Percentiles rank a stretch among this genome's conserved stretches.
These are phyloP conservation scores for Echium plantagineum DNA, from an alignment of 257 asterid genomes.

Conservation along the genomic window DNA sequence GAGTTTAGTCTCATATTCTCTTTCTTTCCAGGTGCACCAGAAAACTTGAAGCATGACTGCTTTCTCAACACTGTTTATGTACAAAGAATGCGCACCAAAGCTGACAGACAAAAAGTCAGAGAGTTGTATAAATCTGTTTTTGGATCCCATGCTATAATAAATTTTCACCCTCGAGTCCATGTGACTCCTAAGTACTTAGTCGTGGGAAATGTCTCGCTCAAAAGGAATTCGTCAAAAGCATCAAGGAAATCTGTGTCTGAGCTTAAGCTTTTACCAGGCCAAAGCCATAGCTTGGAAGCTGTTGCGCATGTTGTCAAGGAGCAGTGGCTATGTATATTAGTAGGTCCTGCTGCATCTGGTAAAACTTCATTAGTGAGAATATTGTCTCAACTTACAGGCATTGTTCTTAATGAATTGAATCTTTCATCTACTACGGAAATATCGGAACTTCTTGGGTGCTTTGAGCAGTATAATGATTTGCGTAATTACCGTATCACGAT, in stretches of 20 bases:
- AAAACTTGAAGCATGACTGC: slow-evolving; percentile 42
- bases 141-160: slow-evolving; percentile 48
- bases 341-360: slow-evolving; percentile 88
- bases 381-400: slow-evolving; percentile 79
- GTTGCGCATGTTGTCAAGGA: slow-evolving; percentile 57
- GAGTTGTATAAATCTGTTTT: slow-evolving; percentile 59
- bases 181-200: slow-evolving; percentile 38
- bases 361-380: slow-evolving; percentile 75
- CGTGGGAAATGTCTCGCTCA: slow-evolving; percentile 49
- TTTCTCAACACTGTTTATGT: slow-evolving; percentile 74
- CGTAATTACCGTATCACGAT: slow-evolving; percentile 62
- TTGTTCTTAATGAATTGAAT: slow-evolving; percentile 70
- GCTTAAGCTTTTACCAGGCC: slow-evolving; percentile 62
- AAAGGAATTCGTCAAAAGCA: slow-evolving; percentile 42
- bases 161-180: slow-evolving; percentile 57
- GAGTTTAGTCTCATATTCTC: slow-evolving; percentile 4
- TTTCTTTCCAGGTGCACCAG: slow-evolving; percentile 44
- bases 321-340: slow-evolving; percentile 91
- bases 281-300: slow-evolving; percentile 65
- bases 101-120: slow-evolving; percentile 64
- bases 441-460: slow-evolving; percentile 93
- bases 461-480: slow-evolving; percentile 83
- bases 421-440: slow-evolving; percentile 93
- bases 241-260: slow-evolving; percentile 31
- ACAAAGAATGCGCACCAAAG: slow-evolving; percentile 87